Base-by-base conservation (phyloP, 345 rosid genomes). In the Theobroma cacao region DNA sequence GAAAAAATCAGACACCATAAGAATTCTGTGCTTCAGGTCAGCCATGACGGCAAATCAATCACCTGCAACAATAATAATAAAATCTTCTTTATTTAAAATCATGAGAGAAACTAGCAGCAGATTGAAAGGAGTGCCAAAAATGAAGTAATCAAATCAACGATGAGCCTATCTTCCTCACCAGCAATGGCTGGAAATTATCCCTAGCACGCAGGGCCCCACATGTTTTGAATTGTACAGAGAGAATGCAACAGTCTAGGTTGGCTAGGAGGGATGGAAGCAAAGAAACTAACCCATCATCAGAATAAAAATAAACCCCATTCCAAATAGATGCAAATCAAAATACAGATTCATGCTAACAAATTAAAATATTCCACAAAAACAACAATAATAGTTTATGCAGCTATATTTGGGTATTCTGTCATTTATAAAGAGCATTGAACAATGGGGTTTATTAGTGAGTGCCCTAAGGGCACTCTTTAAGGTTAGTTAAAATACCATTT, bases 1-100 rank as follows among this genome's bases (percentile, higher is more conserved):
- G 92, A 92, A 94, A 87, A 96, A 94, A 86, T 96, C 98, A 28
- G 98, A 96, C 64, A 91, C 97, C 98, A 96, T 94, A 79, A 96
- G 83, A 80, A 96, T 87, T 77, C 90, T 90, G 66, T 87, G 93
- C 83, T 87, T 90, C 78, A 81, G 75, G 71, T 80, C 82, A 45
- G 70, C 96, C 96, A 91, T 92, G n/a, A 62, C 30, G 38, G n/a
- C 40, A 26, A 58, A 60, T 62, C 77, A 62, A 79, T 74, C 36
- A 62, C 83, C 89, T 86, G 88, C 82, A 79, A 76, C 18, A 60
- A 20, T 20, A 50, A 52, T 52, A 36, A 34, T 31, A 58, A 20
- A 15, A 26, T 18, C 77, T 43, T 36, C 30, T 36, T 48, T 11
- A 31, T 31, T 33, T 72, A 50, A 45, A 10, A 50, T 50, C 43